A percentile compares a stretch with the other conserved stretches of the same genome.
These are phyloP conservation scores for Exophiala sp. DNA, from an alignment of 2,329 filamentous ascomycete genomes.

Conservation along the genomic window DNA sequence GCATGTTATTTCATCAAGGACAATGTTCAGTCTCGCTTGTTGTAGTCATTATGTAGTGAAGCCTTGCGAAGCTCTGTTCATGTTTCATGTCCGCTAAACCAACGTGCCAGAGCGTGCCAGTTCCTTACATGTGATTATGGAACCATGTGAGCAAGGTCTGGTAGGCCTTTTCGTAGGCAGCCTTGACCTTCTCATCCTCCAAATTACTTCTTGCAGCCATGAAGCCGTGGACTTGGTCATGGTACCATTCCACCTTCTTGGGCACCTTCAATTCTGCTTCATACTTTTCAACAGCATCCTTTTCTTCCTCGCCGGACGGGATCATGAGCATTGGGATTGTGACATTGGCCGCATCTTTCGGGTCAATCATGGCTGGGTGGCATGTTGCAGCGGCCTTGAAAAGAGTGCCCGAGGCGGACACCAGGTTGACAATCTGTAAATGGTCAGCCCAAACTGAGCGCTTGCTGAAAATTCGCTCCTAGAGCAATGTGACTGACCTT, in stretches of 20 bases:
- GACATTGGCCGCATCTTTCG: slow-evolving; percentile 53
- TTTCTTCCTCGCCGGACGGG: slow-evolving; percentile 55
- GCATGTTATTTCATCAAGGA: too few species aligned
- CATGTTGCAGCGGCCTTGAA: slow-evolving; percentile 58
- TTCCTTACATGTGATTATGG: slow-evolving; percentile 37
- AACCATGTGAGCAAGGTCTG: slow-evolving; percentile 40
- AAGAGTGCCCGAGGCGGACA: slow-evolving; percentile 51
- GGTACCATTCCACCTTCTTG: slow-evolving; percentile 44
- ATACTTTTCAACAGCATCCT: slow-evolving; percentile 44
- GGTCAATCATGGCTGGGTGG: slow-evolving; percentile 61
- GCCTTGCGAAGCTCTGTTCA: too few species aligned
- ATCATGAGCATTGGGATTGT: slow-evolving; percentile 57
- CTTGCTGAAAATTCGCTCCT: background rate
- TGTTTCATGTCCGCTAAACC: too few species aligned
- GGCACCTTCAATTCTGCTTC: slow-evolving; percentile 37
- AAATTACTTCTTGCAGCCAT: slow-evolving; percentile 45
- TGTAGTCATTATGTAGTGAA: too few species aligned
- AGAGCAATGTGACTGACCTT: slow-evolving; percentile 32
- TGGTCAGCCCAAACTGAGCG: background rate
- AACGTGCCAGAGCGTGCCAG: slow-evolving; percentile 40
- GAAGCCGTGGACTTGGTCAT: slow-evolving; percentile 45
- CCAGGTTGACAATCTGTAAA: slow-evolving; percentile 44
- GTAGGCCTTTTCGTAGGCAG: slow-evolving; percentile 45
- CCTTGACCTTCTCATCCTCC: slow-evolving; percentile 38
- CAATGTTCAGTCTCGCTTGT: too few species aligned